Percentiles rank a stretch among this genome's conserved stretches.
phyloP scores from a whole-genome alignment of 164 flowering plant species.

The Saururus chinensis region DNA sequence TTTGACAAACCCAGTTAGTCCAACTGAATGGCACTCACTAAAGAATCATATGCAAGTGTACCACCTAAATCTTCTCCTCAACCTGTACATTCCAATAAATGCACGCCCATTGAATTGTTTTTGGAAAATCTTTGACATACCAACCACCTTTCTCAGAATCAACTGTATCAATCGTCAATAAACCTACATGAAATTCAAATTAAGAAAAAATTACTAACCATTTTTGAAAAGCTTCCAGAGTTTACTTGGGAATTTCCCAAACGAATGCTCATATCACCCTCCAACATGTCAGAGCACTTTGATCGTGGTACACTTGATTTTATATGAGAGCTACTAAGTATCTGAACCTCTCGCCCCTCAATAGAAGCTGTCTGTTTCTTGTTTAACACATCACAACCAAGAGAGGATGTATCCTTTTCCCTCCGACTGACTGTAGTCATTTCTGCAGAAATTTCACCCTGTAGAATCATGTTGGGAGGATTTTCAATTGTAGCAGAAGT shows the following conservation, averaged over 20 bases:
- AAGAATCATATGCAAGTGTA: too few species aligned
- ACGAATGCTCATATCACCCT: conserved; percentile 1
- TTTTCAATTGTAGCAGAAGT: background rate
- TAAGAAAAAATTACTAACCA: too few species aligned
- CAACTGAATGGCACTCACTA: too few species aligned
- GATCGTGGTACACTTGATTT: conserved; percentile 9
- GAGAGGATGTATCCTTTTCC: background rate
- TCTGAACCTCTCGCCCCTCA: conserved; percentile 1
- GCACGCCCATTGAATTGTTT: too few species aligned
- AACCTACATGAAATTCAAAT: too few species aligned
- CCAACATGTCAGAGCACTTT: conserved; percentile 4
- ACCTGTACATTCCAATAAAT: too few species aligned
- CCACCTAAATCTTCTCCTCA: too few species aligned
- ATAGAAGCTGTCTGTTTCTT: background rate
- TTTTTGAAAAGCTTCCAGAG: background rate
- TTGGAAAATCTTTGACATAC: too few species aligned
- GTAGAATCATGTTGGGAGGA: background rate
- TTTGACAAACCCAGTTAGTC: too few species aligned
- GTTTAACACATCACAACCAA: background rate
- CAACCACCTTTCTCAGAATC: too few species aligned
- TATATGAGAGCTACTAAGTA: conserved; percentile 5
- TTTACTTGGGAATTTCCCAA: background rate
- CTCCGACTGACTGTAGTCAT: background rate
- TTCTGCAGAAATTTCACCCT: background rate
- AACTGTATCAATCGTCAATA: too few species aligned